Evolutionary conservation across 192 early-diverging fungal species (phyloP), one percentile per base, ranked within the genome.

Genomic region (Haplosporangium gracile): DNA sequence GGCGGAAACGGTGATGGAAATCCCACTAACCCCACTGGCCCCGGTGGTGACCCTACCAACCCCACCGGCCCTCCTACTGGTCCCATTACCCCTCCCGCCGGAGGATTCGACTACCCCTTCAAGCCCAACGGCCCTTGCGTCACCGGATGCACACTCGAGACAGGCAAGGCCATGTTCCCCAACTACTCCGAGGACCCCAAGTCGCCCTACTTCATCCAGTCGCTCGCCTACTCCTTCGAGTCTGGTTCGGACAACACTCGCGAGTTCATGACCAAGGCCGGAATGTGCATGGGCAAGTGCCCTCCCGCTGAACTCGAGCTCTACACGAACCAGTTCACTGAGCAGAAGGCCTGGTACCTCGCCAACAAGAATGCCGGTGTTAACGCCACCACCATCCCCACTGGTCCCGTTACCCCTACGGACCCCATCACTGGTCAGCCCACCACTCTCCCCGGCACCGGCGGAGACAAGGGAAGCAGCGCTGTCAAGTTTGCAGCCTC

Each of bases 91-190:
- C 76, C 76, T 39, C 60, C 76, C 18, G 20, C 75, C 34, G 76
- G 76, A 32, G 75, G 73, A 74, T 74, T 70, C 39, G 51, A 65
- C 68, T 79, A 70, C 38, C 79, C 79, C 47, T 80, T 80, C 70
- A 20, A 42, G 32, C 73, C 72, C 22, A 73, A 80, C 29, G 79
- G 79, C 22, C 42, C 79, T 8, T 80, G 79, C 39, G 79, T 80
- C 20, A 16, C 43, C 11, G 72, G 45, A 20, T 80, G 79, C 72
- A 68, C 45, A 10, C 49, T 68, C 60, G 5, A 72, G 70, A 49
- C 57, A 15, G 78, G 78, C 5, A 79, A 79, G 78, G 78, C 32
- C 7, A 43, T 79, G 78, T 72, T 79, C 70, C 78, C 78, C 11
- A 45, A 79, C 39, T 79, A 79, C 26, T 63, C 70, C 32, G 78